These are phyloP conservation scores for Scytalidium lignicola DNA, from an alignment of 2,329 filamentous ascomycete species.

Conservation along the genomic window DNA sequence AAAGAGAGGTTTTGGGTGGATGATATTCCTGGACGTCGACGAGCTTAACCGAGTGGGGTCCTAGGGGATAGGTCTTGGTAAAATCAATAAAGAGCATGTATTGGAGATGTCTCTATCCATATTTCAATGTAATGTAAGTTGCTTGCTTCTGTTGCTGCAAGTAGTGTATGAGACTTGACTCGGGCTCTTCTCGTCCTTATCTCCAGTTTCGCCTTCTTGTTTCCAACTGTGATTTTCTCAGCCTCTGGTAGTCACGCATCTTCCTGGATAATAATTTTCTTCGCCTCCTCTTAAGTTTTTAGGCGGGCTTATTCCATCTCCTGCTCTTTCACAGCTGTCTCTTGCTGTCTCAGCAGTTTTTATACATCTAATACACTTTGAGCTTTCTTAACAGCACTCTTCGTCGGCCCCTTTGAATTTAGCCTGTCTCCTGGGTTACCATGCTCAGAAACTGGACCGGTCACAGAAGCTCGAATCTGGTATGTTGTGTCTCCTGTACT, in stretches of 20 bases:
- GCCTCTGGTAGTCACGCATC: conserved; percentile 69
- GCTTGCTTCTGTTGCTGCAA: conserved; percentile 77
- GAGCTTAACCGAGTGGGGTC: no score
- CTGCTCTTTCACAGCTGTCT: conserved; percentile 65
- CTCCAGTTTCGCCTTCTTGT: conserved; percentile 58
- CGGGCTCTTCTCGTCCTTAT: conserved; percentile 65
- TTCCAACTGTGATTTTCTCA: conserved; percentile 69
- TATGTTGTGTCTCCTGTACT: conserved; percentile 52
- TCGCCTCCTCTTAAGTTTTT: conserved; percentile 70
- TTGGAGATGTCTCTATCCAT: conserved; percentile 82
- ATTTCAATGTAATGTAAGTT: conserved; percentile 79
- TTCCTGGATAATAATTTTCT: conserved; percentile 67
- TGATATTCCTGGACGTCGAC: no score
- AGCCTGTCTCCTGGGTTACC: conserved; percentile 60
- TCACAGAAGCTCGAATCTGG: conserved; percentile 62
- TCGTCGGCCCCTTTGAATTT: conserved; percentile 76
- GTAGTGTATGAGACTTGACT: conserved; percentile 78
- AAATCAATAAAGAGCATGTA: conserved; percentile 75
- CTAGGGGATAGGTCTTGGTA: conserved; percentile 70
- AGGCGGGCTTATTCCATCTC: conserved; percentile 68
- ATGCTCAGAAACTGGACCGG: conserved; percentile 52
- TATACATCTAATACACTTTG: conserved; percentile 68
- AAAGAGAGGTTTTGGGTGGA: no score
- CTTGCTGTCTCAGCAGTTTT: conserved; percentile 76
- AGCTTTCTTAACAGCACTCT: conserved; percentile 82